phyloP scores from a whole-genome alignment of 768 basidiomycete species.

The Psilocybe sp. region DNA sequence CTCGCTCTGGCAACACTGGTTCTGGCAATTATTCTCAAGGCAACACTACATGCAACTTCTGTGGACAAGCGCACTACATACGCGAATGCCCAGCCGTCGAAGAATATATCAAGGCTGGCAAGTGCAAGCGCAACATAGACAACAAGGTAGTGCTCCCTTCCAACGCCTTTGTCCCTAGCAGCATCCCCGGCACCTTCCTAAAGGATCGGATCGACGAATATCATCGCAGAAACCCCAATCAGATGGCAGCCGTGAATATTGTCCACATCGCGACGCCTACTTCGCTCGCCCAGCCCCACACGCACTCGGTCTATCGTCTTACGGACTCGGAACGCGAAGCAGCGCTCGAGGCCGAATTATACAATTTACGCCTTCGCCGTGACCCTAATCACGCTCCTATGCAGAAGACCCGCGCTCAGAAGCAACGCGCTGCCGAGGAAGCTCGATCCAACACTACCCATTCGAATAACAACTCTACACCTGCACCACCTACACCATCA shows the following conservation, averaged over 20 bases:
- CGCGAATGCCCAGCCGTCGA: neutral
- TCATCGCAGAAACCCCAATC: slow-evolving; percentile 8
- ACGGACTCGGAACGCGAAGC: neutral
- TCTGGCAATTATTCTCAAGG: neutral
- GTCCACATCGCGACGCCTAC: neutral
- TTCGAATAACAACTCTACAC: neutral
- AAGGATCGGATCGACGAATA: slow-evolving; percentile 10
- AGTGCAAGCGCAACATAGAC: slow-evolving; percentile 1
- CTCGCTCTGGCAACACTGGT: neutral
- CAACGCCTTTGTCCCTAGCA: no score
- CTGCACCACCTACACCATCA: neutral
- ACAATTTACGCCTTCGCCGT: neutral
- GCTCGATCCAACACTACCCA: neutral
- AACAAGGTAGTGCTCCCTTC: slow-evolving; percentile 1
- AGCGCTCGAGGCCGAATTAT: slow-evolving; percentile 3
- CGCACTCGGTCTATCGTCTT: neutral
- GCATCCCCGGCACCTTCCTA: neutral
- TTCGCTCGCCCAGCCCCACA: no score
- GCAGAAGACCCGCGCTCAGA: neutral
- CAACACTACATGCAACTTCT: neutral
- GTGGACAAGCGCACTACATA: slow-evolving; percentile 4
- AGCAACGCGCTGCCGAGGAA: neutral
- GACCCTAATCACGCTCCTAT: neutral
- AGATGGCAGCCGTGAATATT: neutral
- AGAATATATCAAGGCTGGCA: slow-evolving; percentile 4